Evolutionary conservation across 23 red algal genomes (phyloP).

Genomic region (Gracilaria gracilis): DNA sequence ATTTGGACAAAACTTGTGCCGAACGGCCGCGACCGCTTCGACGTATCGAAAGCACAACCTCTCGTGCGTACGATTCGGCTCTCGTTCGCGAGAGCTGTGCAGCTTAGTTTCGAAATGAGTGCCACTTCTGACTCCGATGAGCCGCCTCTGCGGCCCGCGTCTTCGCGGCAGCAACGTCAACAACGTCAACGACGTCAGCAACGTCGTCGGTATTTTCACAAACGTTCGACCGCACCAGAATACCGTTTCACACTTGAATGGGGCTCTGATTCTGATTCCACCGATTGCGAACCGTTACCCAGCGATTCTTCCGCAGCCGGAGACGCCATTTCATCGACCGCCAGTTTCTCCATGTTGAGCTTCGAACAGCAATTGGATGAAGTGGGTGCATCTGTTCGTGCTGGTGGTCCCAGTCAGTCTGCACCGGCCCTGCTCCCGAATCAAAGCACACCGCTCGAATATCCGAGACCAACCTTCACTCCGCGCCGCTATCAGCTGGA

Average conservation of each 20-base stretch:
- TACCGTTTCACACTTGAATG: constrained; percentile 19
- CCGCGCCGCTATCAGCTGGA: constrained; percentile 72
- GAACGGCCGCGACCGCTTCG: background rate
- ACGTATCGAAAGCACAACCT: background rate
- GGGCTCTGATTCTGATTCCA: constrained; percentile 30
- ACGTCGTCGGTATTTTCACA: background rate
- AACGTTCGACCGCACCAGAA: background rate
- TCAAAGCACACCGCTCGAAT: background rate
- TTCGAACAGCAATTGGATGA: background rate
- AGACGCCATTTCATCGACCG: background rate
- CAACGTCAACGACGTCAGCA: constrained; percentile 3
- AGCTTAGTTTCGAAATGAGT: background rate
- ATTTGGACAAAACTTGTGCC: background rate
- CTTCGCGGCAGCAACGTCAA: background rate
- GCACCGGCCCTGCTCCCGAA: background rate
- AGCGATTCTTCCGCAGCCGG: background rate
- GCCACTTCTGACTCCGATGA: constrained; percentile 2
- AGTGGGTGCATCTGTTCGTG: background rate
- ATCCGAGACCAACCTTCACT: constrained; percentile 10
- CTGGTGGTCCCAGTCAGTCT: constrained; percentile 9
- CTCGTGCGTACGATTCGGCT: background rate
- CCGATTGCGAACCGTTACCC: constrained; percentile 15
- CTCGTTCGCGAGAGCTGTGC: background rate
- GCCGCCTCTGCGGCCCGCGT: background rate
- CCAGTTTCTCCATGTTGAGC: background rate